Evolutionary conservation across 352 stramenopile species (phyloP).

Genomic region (Globisporangium cystogenes): DNA sequence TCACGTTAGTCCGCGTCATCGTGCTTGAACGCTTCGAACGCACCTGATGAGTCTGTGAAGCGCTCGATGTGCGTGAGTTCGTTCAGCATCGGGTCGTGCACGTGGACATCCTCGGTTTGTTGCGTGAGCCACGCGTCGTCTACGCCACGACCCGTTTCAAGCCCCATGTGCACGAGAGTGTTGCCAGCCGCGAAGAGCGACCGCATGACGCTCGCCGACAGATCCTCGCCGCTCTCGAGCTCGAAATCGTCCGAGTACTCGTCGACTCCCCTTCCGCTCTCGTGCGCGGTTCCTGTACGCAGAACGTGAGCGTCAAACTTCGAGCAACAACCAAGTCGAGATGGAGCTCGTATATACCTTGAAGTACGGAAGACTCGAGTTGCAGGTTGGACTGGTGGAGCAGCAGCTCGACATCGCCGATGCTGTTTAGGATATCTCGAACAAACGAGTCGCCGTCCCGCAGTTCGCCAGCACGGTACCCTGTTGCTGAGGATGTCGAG

Average conservation of each 20-base stretch:
- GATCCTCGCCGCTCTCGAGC: neutral
- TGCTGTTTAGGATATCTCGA: constrained; percentile 52
- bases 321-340: neutral
- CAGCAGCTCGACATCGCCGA: constrained; percentile 50
- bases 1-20: neutral
- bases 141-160: neutral
- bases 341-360: neutral
- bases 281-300: neutral
- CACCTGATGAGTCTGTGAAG: constrained; percentile 45
- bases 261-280: neutral
- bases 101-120: constrained; percentile 14
- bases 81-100: constrained; percentile 52
- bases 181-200: constrained; percentile 5
- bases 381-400: constrained; percentile 29
- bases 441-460: constrained; percentile 41
- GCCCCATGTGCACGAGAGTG: neutral
- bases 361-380: neutral
- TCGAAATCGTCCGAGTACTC: constrained; percentile 16
- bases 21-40: neutral
- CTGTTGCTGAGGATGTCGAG: neutral
- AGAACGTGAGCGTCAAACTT: neutral
- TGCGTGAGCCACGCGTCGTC: neutral
- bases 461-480: constrained; percentile 7
- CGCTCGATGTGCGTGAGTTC: constrained; percentile 47
- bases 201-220: constrained; percentile 4